These are phyloP conservation scores for Iberis pinnata DNA, from an alignment of 345 rosid genomes.

Conservation along the genomic window DNA sequence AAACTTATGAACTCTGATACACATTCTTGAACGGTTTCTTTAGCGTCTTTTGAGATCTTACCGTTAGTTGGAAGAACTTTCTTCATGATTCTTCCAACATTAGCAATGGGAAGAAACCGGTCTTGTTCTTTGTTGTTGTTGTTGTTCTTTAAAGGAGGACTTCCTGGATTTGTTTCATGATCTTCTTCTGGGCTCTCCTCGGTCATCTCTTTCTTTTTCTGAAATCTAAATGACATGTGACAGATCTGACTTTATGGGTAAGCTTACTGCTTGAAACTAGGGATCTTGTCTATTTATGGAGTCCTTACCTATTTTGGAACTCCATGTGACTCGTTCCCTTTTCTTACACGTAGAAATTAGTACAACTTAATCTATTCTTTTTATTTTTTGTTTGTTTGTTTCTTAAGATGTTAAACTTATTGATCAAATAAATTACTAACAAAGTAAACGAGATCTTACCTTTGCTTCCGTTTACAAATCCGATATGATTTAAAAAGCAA, in stretches of 20 bases:
- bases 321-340: constrained; percentile 22
- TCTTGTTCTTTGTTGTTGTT: constrained; percentile 53
- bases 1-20: constrained; percentile 74
- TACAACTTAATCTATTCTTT: no score
- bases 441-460: no score
- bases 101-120: constrained; percentile 63
- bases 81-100: constrained; percentile 73
- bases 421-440: no score
- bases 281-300: constrained; percentile 24
- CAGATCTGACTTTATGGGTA: constrained; percentile 25
- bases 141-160: constrained; percentile 37
- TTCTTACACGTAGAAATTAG: not conserved
- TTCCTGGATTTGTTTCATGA: constrained; percentile 44
- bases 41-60: constrained; percentile 64
- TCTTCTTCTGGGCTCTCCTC: constrained; percentile 44
- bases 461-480: no score
- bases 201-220: constrained; percentile 39
- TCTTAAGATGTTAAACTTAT: no score
- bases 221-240: constrained; percentile 9
- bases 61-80: constrained; percentile 59
- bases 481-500: no score
- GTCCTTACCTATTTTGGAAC: constrained; percentile 17
- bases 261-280: constrained; percentile 27
- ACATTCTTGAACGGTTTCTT: constrained; percentile 71
- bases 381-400: no score